Conservation (phyloP, 192 early-diverging fungal species). For the Linnemannia elongata region DNA sequence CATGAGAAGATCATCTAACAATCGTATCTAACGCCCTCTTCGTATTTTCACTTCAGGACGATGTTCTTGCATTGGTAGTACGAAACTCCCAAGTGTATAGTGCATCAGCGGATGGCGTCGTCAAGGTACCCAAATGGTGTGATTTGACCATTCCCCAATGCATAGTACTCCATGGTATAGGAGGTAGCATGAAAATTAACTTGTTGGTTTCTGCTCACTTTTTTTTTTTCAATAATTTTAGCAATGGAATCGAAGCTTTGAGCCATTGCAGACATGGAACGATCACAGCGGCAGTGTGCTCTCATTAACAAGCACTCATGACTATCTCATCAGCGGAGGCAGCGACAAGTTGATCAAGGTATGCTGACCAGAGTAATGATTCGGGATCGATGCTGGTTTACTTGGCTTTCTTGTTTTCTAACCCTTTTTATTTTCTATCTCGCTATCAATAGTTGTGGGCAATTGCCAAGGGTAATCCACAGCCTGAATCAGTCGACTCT, state of each 20-base stretch:
- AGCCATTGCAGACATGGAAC: conserved; percentile 63
- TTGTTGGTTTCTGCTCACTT: conserved; percentile 3
- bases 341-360: conserved; percentile 73
- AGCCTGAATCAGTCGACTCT: conserved; percentile 32
- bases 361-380: background rate
- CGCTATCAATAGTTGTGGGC: conserved; percentile 29
- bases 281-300: conserved; percentile 71
- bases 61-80: conserved; percentile 71
- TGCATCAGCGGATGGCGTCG: conserved; percentile 77
- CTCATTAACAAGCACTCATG: conserved; percentile 63
- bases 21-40: background rate
- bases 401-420: background rate
- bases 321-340: conserved; percentile 70
- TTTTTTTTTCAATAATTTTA: conserved; percentile 13
- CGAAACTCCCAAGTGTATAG: conserved; percentile 64
- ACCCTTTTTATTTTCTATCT: background rate
- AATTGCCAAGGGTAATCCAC: conserved; percentile 26
- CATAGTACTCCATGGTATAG: background rate
- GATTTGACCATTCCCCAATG: conserved; percentile 11
- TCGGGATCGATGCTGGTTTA: background rate
- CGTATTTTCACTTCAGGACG: conserved; percentile 50
- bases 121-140: conserved; percentile 62
- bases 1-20: background rate
- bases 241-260: conserved; percentile 75
- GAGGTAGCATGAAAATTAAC: background rate